These are phyloP conservation scores for Guillardia theta DNA, from an alignment of 78 protist genomes.

Conservation along the genomic window DNA sequence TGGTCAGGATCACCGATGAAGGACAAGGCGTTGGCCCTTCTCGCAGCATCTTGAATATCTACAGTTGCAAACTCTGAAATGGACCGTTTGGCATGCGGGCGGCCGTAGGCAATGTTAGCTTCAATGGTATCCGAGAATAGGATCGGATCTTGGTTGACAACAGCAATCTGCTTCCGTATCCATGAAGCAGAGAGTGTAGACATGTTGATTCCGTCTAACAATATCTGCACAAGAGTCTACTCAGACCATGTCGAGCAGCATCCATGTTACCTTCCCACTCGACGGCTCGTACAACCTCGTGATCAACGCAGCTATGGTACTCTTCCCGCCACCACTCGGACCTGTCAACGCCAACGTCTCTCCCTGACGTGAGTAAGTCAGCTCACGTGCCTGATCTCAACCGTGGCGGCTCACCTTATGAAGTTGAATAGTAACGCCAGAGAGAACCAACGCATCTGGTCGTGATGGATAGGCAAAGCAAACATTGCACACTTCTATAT, in stretches of 20 bases:
- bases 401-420: no score
- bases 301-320: background rate
- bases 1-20: background rate
- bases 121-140: background rate
- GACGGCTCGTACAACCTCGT: slow-evolving; percentile 1
- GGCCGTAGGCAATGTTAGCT: background rate
- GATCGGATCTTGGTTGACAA: background rate
- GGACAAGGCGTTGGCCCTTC: background rate
- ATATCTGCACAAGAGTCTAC: background rate
- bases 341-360: background rate
- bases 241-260: no score
- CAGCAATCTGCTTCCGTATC: background rate
- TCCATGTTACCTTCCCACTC: no score
- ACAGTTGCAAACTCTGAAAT: no score
- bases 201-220: background rate
- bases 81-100: no score
- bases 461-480: background rate
- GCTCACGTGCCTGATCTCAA: no score
- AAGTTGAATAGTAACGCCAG: background rate
- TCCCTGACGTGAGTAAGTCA: no score
- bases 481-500: background rate
- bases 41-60: background rate
- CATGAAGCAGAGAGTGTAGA: background rate
- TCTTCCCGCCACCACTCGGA: background rate
- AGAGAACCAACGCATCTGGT: background rate